Base-by-base conservation (phyloP, 352 stramenopile genomes). In the Phytophthora boehmeriae region DNA sequence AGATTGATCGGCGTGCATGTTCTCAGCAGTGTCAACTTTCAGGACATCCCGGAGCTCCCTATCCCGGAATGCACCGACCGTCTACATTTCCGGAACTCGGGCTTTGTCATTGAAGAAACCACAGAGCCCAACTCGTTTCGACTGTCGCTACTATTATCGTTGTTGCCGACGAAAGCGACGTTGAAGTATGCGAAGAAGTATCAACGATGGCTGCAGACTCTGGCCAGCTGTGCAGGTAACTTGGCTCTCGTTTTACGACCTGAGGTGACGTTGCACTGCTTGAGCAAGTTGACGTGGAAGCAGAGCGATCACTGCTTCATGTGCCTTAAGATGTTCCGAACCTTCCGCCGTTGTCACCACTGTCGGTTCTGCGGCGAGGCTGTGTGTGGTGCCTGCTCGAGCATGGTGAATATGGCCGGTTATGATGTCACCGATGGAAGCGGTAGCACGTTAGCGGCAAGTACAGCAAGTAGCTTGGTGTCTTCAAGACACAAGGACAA, bases 311-410 rank as follows among this genome's bases (percentile, higher is more conserved):
- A 87, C 66, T 92, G 83, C 44, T 76, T 72, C 50, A 72, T 89
- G 54, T 92, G 83, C 51, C 62, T 88, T 19, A 87, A 87, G 61
- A 78, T 76, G 62, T 91, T 91, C 47, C 78, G 77, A 34, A 80
- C 82, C 10, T 91, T 93, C 62, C 79, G 81, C 0, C 75, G 76
- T 16, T 88, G 81, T 30, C 83, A 92, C 50, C 80, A 92, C 66
- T 92, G 83, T 56, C 83, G 83, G 0, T 80, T 92, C 49, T 92
- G 83, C 42, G 83, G 83, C 14, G 78, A 89, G 25, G 75, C 81
- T 14, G 79, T 92, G 38, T 92, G 83, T 48, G 73, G 74, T 25
- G 73, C 74, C 8, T 92, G 83, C 50, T 92, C 81, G 13, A 80
- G 63, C 41, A 82, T 84, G 59, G 65, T 88, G 39, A 77, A 74